Evolutionary conservation across 331 rosid species (phyloP), one percentile per base, ranked within the genome.

Genomic region (Saraca asoca): DNA sequence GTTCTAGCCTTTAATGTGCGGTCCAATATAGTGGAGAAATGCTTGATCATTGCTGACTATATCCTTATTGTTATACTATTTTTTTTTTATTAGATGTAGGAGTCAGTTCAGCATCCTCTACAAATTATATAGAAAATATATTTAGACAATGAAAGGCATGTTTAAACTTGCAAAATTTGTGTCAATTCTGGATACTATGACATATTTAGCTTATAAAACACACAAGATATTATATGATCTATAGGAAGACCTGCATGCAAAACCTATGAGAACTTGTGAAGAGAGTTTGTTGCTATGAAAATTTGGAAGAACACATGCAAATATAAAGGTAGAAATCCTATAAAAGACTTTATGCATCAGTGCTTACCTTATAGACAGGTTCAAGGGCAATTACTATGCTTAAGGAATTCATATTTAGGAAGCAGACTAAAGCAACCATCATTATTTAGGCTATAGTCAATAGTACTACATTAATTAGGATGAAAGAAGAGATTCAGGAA

Each of bases 231-330:
- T 64, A 69, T 71, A 66, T 71, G 38, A 73, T 70, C 62, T 80
- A 59, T 41, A 94, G 99, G 96, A 67, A 85, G 87, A 74, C 87
- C 90, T 69, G 90, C 99, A 64, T 79, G 86, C 88, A 88, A 85
- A 88, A 65, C 70, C 63, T 94, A 84, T 41, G 79, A 80, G 19
- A 41, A 71, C 75, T 17, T 86, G 87, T 85, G 85, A 75, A 90
- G 80, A 78, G 88, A 84, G 80, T 86, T 87, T 52, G 85, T 88
- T 63, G 97, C 89, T 13, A 55, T 76, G 66, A 94, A 88, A 85
- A 83, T 94, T 79, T 97, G 90, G 83, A 90, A 80, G 78, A 68
- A 84, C 51, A 20, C 43, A 8, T 91, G 98, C 48, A 78, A 87
- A 77, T 44, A 84, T 80, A 75, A 70, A 24, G 80, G 92, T n/a